These are phyloP conservation scores for Ceratobasidium papillatum DNA, from an alignment of 1,284 basidiomycete genomes.

Conservation along the genomic window DNA sequence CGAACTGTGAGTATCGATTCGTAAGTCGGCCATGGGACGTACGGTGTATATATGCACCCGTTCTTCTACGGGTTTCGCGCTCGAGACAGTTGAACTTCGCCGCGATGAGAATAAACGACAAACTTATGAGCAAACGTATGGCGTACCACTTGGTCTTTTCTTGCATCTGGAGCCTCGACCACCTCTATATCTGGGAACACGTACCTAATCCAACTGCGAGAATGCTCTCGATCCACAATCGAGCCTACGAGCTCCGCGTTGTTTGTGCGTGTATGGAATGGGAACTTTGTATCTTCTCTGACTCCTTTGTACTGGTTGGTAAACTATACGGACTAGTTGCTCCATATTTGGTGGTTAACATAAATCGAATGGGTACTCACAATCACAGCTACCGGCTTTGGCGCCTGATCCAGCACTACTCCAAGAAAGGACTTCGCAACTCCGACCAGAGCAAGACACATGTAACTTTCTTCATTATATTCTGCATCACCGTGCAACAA, in stretches of 20 bases:
- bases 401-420: not conserved
- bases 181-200: not conserved
- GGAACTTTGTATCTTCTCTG: not conserved
- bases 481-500: no score
- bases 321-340: not conserved
- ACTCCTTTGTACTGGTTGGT: not conserved
- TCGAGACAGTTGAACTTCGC: not conserved
- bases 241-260: not conserved
- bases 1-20: no score
- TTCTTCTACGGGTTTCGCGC: not conserved
- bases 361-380: not conserved
- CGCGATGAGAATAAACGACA: not conserved
- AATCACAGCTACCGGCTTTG: not conserved
- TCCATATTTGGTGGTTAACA: not conserved
- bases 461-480: not conserved
- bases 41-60: not conserved
- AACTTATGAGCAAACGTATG: not conserved
- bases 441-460: no score
- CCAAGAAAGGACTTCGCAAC: not conserved
- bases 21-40: not conserved
- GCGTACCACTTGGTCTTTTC: not conserved
- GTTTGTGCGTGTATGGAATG: no score
- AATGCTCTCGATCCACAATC: not conserved
- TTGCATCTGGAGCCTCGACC: not conserved
- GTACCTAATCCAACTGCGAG: not conserved